phyloP scores from a whole-genome alignment of 2,329 filamentous ascomycete genomes.

The Colletotrichum musicola region DNA sequence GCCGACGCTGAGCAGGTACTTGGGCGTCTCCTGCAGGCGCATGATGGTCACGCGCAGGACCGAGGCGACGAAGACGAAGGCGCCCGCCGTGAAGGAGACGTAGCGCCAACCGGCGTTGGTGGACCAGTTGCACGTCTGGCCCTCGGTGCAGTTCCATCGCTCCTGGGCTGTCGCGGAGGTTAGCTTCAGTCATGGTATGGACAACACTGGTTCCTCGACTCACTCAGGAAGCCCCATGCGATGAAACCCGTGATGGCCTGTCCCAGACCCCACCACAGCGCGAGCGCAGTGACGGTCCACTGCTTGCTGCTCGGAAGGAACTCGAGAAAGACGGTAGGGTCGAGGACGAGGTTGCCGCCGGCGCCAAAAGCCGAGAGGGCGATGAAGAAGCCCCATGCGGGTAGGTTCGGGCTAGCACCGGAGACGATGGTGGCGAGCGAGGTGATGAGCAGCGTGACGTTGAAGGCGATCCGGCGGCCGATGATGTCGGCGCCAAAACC shows the following conservation, averaged over 20 bases:
- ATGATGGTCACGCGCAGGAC: slow-evolving; percentile 67
- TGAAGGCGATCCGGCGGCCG: slow-evolving; percentile 74
- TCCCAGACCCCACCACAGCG: slow-evolving; percentile 64
- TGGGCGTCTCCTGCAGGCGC: slow-evolving; percentile 69
- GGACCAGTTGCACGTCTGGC: slow-evolving; percentile 53
- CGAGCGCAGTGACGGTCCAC: slow-evolving; percentile 74
- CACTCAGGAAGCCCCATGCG: slow-evolving; percentile 63
- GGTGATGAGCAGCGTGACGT: slow-evolving; percentile 70
- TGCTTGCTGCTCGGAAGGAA: slow-evolving; percentile 65
- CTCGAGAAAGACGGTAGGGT: slow-evolving; percentile 65
- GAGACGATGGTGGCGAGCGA: slow-evolving; percentile 71
- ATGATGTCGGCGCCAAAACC: slow-evolving; percentile 73
- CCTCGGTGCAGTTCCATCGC: slow-evolving; percentile 57
- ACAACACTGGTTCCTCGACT: slow-evolving; percentile 31
- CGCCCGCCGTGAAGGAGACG: slow-evolving; percentile 59
- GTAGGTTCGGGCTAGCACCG: slow-evolving; percentile 72
- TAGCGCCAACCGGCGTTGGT: slow-evolving; percentile 66
- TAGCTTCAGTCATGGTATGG: neutral
- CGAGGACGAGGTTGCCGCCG: slow-evolving; percentile 74
- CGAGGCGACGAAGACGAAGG: slow-evolving; percentile 62
- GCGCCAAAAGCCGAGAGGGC: slow-evolving; percentile 70
- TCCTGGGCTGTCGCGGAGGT: slow-evolving; percentile 46
- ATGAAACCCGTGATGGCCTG: slow-evolving; percentile 62
- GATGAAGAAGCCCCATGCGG: slow-evolving; percentile 69
- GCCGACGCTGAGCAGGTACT: slow-evolving; percentile 67